phyloP scores from a whole-genome alignment of 2,329 filamentous ascomycete genomes.

The Aspergillus aculeatus region DNA sequence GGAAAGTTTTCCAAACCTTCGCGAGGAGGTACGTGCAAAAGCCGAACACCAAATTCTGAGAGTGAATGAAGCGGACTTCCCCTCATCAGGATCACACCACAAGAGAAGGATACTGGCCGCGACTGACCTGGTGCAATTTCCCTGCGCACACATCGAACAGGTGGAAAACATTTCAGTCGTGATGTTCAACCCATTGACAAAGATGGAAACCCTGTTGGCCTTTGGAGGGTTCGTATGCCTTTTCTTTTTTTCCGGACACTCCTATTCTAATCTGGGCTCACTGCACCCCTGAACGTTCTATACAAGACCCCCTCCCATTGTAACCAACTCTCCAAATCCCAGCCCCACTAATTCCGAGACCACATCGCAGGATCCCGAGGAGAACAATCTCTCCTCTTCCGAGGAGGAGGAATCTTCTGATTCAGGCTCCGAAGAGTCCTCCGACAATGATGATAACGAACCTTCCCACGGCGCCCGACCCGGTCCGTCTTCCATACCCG shows the following conservation, averaged over 20 bases:
- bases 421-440: constrained; percentile 46
- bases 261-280: too few species aligned
- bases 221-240: constrained; percentile 68
- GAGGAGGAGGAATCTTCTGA: constrained; percentile 50
- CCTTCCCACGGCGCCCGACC: constrained; percentile 48
- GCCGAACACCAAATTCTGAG: not conserved
- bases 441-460: constrained; percentile 51
- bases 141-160: constrained; percentile 46
- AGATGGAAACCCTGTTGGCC: constrained; percentile 83
- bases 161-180: constrained; percentile 92
- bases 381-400: constrained; percentile 37
- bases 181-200: constrained; percentile 84
- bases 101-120: not conserved
- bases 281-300: too few species aligned
- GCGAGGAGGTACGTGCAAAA: constrained; percentile 68
- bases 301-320: not conserved
- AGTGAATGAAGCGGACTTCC: not conserved
- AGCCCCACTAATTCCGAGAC: not conserved
- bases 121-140: not conserved
- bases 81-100: not conserved
- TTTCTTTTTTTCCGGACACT: not conserved
- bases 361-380: constrained; percentile 34
- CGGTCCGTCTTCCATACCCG: constrained; percentile 25
- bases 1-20: constrained; percentile 95
- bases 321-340: not conserved